Conservation (phyloP, 1,284 basidiomycete genomes). For the Microbotryomycetes sp. region DNA sequence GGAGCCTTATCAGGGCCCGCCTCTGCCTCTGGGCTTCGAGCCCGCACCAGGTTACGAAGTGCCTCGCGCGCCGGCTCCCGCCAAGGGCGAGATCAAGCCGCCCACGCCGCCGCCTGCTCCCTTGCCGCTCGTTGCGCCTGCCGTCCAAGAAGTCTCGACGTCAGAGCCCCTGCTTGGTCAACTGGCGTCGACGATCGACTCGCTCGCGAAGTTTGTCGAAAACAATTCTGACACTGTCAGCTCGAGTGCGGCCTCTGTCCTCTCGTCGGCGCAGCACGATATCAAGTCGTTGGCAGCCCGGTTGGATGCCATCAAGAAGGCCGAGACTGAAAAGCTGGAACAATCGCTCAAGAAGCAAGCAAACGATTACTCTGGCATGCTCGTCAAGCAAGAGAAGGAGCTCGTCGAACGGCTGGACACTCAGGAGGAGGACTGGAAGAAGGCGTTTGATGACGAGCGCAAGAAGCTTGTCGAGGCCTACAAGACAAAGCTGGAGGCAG, state of each 20-base stretch:
- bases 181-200: slow-evolving; percentile 87
- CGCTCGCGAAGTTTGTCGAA: slow-evolving; percentile 64
- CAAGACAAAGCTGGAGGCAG: slow-evolving; percentile 75
- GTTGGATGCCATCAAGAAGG: slow-evolving; percentile 63
- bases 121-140: slow-evolving; percentile 74
- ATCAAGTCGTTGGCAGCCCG: slow-evolving; percentile 68
- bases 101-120: slow-evolving; percentile 40
- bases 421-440: slow-evolving; percentile 80
- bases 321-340: slow-evolving; percentile 67
- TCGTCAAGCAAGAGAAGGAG: slow-evolving; percentile 75
- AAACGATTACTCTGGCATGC: slow-evolving; percentile 70
- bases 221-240: slow-evolving; percentile 40
- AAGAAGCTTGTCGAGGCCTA: slow-evolving; percentile 67
- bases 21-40: slow-evolving; percentile 84
- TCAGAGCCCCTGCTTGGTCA: slow-evolving; percentile 84
- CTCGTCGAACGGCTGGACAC: slow-evolving; percentile 73
- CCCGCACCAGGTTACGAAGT: slow-evolving; percentile 72
- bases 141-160: slow-evolving; percentile 61
- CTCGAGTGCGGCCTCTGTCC: slow-evolving; percentile 53
- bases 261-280: slow-evolving; percentile 65
- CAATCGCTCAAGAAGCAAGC: slow-evolving; percentile 72
- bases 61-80: slow-evolving; percentile 47
- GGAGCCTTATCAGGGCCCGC: slow-evolving; percentile 53
- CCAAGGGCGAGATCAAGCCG: slow-evolving; percentile 37
- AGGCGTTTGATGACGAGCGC: slow-evolving; percentile 73